phyloP scores from a whole-genome alignment of 345 rosid genomes.

The Camelina laxa region DNA sequence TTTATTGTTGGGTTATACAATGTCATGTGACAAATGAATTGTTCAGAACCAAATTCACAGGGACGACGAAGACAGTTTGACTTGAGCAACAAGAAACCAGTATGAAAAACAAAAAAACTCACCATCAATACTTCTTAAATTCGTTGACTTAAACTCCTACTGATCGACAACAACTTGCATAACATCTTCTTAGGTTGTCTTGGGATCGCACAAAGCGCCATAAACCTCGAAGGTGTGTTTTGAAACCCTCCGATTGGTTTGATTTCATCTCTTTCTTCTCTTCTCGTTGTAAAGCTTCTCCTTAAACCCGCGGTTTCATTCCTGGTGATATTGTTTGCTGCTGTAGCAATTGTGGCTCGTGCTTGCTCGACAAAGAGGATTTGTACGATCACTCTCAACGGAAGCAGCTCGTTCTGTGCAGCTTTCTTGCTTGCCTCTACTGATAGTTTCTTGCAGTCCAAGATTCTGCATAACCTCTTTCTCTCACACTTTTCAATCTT shows the following conservation, averaged over 20 bases:
- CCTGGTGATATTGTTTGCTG: slow-evolving; percentile 59
- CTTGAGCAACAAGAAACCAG: slow-evolving; percentile 37
- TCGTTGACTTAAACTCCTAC: slow-evolving; percentile 62
- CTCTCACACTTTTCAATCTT: slow-evolving; percentile 78
- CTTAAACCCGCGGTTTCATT: slow-evolving; percentile 26
- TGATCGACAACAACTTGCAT: slow-evolving; percentile 59
- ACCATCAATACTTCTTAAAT: slow-evolving; percentile 29
- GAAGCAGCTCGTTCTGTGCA: slow-evolving; percentile 88
- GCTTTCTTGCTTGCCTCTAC: slow-evolving; percentile 94
- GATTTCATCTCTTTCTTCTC: slow-evolving; percentile 64
- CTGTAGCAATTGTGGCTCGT: slow-evolving; percentile 60
- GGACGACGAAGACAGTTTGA: neutral
- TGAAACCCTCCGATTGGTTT: slow-evolving; percentile 56
- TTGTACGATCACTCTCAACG: slow-evolving; percentile 87
- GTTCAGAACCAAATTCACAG: slow-evolving; percentile 18
- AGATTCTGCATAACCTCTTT: slow-evolving; percentile 73
- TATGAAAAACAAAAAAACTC: neutral
- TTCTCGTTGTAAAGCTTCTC: slow-evolving; percentile 64
- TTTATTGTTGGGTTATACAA: slow-evolving; percentile 18
- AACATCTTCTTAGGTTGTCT: slow-evolving; percentile 60
- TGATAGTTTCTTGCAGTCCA: slow-evolving; percentile 91
- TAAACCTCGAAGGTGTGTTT: slow-evolving; percentile 60
- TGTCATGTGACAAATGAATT: slow-evolving; percentile 25
- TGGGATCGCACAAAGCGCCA: slow-evolving; percentile 74
- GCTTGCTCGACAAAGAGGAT: slow-evolving; percentile 93